Evolutionary conservation across 176 grass and related monocot genomes (phyloP), one percentile per base, ranked within the genome.

Genomic region (Lolium multiflorum): DNA sequence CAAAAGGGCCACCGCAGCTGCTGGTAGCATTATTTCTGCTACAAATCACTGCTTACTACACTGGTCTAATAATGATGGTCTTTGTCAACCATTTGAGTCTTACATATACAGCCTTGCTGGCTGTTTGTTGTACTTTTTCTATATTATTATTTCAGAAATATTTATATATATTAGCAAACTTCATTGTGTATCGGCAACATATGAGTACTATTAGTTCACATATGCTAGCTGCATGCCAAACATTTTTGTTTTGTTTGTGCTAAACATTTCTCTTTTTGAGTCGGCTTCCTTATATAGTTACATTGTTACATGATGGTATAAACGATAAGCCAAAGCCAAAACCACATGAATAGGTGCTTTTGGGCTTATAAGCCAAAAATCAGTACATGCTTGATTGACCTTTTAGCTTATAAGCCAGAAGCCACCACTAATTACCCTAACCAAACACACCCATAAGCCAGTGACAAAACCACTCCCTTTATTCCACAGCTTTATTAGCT

Each of bases 401-500:
- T 52, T 52, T 63, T 63, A 24, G 22, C 60, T 63, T 63, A 63
- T 62, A 24, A 61, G 58, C 58, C 58, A 61, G 18, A 62, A 62
- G 10, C 21, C 59, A 62, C 21, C 3, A 22, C 58, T 10, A 22
- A 60, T 60, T 22, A 60, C n/a, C 58, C 18, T 60, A 60, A 60
- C n/a, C 58, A 22, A 60, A 60, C 58, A 60, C n/a, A 47, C 46
- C 46, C 9, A 28, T 52, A 68, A 68, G 17, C 11, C 28, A 63
- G 60, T 52, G 44, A 81, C 18, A 22, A 69, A 55, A 56, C 4
- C n/a, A 24, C 49, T 70, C 25, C 11, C n/a, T 26, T 44, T 82
- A 25, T 82, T 82, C 5, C 14, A 41, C 68, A 22, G 64, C 24
- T 68, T 68, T 82, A 52, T 68, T 82, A 52, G 80, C 63, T 69